These are phyloP conservation scores for Sisymbrium altissimum DNA, from an alignment of 345 rosid genomes.

Conservation along the genomic window DNA sequence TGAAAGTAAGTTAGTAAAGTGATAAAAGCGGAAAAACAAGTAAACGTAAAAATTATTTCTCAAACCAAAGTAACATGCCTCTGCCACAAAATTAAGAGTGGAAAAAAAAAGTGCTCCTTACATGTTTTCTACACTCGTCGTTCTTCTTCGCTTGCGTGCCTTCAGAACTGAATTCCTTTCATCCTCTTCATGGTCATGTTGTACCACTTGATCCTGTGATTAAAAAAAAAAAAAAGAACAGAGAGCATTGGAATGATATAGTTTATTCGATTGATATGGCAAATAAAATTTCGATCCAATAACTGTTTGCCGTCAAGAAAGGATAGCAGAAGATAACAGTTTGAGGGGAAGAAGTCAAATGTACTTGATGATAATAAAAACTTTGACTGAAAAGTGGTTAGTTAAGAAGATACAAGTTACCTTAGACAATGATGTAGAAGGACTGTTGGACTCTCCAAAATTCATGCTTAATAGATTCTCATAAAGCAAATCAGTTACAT, in stretches of 20 bases:
- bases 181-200: conserved; percentile 36
- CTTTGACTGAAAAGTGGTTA: background rate
- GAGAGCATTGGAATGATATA: background rate
- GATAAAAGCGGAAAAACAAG: background rate
- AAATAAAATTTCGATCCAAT: conserved; percentile 6
- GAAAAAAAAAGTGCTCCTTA: conserved; percentile 26
- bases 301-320: background rate
- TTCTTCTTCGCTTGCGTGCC: conserved; percentile 48
- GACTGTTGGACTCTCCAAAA: conserved; percentile 42
- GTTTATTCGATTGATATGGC: background rate
- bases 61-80: background rate
- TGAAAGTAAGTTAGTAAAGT: conserved; percentile 2
- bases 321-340: background rate
- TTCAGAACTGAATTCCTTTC: conserved; percentile 27
- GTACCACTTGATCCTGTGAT: conserved; percentile 41
- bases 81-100: too few relatives aligned
- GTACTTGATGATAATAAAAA: background rate
- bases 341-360: background rate
- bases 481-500: conserved; percentile 60
- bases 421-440: conserved; percentile 34
- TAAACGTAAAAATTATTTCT: background rate
- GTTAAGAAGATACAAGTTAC: conserved; percentile 49
- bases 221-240: conserved; percentile 16
- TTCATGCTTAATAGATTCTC: conserved; percentile 46
- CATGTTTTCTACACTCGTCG: conserved; percentile 33